Evolutionary conservation across 768 basidiomycete genomes (phyloP), one percentile per base, ranked within the genome.

Genomic region (Heimioporus sp.): DNA sequence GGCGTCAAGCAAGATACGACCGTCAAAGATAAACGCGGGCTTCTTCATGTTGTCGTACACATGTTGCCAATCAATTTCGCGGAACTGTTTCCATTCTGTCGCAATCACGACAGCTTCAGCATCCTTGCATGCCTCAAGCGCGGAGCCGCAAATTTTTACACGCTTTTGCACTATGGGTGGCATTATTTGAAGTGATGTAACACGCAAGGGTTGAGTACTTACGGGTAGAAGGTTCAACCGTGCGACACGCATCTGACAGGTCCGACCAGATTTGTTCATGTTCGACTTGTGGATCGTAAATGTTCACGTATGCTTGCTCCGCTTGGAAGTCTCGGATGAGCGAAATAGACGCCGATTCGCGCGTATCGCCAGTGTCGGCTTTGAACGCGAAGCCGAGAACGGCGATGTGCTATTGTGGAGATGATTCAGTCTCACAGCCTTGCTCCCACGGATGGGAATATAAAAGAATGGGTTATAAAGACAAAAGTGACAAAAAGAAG

Each of bases 301-400:
- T 76, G 50, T 83, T 86, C 62, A 99, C 80, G 43, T 83, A 72
- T 11, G 97, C 95, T 60, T 82, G 84, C 74, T 99, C 97, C 37
- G 82, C 81, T 61, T 85, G 80, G 84, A 99, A 99, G 77, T 98
- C 87, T 61, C 85, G 86, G 74, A 96, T 87, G 59, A 99, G 83
- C 30, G 92, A 88, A 72, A 98, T 98, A 16, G 97, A 83, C 28
- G 97, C 86, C 3, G 93, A 95, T 76, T 98, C 97, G 70, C 97
- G 93, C 36, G 97, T 99, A 69, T 99, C 97, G 54, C 97, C 97
- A 12, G 97, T 99, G 71, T 98, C 95, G 39, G 97, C 96, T 78
- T 98, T 98, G 86, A 98, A 98, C 4, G 96, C 97, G 71, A 98
- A 99, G 11, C 96, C 96, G 39, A 99, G 85, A 42, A 99, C 90